Evolutionary conservation across 805 yeast species (phyloP), one percentile per base, ranked within the genome.

Genomic region (Komagataella pseudopastoris): DNA sequence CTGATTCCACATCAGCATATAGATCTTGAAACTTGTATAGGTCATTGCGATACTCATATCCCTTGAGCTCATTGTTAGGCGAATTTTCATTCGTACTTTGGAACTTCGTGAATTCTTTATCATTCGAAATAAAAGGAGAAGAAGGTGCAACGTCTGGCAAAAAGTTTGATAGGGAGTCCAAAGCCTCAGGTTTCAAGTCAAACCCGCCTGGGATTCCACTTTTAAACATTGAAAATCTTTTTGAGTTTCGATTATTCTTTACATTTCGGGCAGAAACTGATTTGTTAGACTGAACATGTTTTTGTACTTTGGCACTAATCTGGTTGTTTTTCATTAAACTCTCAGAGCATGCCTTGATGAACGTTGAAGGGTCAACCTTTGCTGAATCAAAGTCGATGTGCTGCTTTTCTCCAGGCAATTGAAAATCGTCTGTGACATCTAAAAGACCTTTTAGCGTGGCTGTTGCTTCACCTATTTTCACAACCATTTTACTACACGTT

Each of bases 331-430:
- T 74, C n/a, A 76, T 74, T 48, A 84, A 67, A 0, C 85, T 88
- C 49, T 68, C 63, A 0, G 89, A 76, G 56, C 89, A 83, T 52
- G 71, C 72, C 51, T 71, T 72, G 30, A 85, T 75, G 62, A 85
- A 85, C 6, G 72, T 74, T 6, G 72, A 75, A 0, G 89, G 81
- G 6, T 80, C 73, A 3, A 85, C 72, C 53, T 75, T 72, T 63
- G 81, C 76, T 23, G 63, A 63, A 7, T 73, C 64, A 56, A 84
- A 84, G 61, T 86, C 85, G 1, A 88, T 83, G 59, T 84, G 85
- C 18, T 77, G 69, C 59, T 88, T 74, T 46, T 78, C 81, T 1
- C 70, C 62, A 20, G 79, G 75, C 48, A 85, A 66, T 58, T 74
- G 75, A 61, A 83, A 82, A 56, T 83, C 86, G n/a, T 85, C 85